Evolutionary conservation across 2,329 filamentous ascomycete genomes (phyloP), one percentile per base, ranked within the genome.

Genomic region (Xylaria sp.): DNA sequence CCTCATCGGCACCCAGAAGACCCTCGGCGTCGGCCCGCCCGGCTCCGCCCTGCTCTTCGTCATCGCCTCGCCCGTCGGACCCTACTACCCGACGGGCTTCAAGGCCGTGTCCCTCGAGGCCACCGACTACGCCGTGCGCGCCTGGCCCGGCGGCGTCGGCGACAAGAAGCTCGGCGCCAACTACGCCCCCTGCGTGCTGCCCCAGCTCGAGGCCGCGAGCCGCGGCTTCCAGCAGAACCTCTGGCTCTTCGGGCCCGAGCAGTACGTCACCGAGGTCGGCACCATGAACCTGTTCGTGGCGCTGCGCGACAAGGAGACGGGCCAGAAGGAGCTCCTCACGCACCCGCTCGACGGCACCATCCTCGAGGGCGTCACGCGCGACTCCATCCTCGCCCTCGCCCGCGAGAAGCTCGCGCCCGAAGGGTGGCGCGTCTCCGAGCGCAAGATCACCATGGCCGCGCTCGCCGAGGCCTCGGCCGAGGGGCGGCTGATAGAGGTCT

Each of bases 121-220:
- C 31, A 98, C 96, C 63, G 92, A 97, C 83, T 97, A 98, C 81
- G 95, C 95, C 65, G 94, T 98, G 71, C 94, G 96, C 74, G 96
- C 96, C 66, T 99, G 96, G 96, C 96, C 96, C 56, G 96, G 96
- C 69, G 96, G 96, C 79, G 95, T 98, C 39, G 96, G 96, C 76
- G 94, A 98, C 85, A 97, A 96, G 89, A 99, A 99, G 86, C 90
- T 99, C 41, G 96, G 96, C 71, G 96, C 95, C 78, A 99, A 99
- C 88, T 99, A 99, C 81, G 96, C 96, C n/a, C 96, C 96, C 6
- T 98, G 96, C 85, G 95, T 99, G 77, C 86, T 98, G n/a, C 96
- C 96, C 20, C 96, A 99, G 84, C 89, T 96, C 77, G 89, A 97
- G 82, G 96, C 96, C 51, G 94, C 94, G 55, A 92, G 90, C 81